These are phyloP conservation scores for Trichosporon faecale DNA, from an alignment of 1,284 basidiomycete genomes.

Conservation along the genomic window DNA sequence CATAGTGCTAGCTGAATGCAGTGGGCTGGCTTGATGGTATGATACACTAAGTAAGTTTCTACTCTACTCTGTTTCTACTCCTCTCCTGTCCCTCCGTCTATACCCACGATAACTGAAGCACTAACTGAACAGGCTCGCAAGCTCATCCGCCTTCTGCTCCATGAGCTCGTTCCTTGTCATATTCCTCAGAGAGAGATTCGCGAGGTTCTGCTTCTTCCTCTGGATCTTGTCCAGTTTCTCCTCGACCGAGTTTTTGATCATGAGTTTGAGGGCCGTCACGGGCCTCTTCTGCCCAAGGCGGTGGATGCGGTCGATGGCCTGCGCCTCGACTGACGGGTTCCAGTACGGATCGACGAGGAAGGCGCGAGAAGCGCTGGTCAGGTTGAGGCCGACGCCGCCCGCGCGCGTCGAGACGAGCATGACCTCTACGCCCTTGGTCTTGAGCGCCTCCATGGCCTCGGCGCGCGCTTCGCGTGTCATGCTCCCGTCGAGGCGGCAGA, in stretches of 20 bases:
- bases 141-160: slow-evolving; percentile 62
- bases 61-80: too few relatives aligned
- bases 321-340: slow-evolving; percentile 96
- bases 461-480: slow-evolving; percentile 94
- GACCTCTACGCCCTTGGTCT: slow-evolving; percentile 78
- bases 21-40: too few relatives aligned
- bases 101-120: too few relatives aligned
- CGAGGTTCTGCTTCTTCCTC: slow-evolving; percentile 87
- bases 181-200: slow-evolving; percentile 78
- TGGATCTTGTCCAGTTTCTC: slow-evolving; percentile 83
- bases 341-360: slow-evolving; percentile 88
- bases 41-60: too few relatives aligned
- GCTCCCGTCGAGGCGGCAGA: slow-evolving; percentile 88
- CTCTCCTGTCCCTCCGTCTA: too few relatives aligned
- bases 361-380: slow-evolving; percentile 85
- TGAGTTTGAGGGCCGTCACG: slow-evolving; percentile 85
- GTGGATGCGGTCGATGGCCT: slow-evolving; percentile 92
- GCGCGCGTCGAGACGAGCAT: slow-evolving; percentile 93
- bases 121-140: slow-evolving; percentile 39
- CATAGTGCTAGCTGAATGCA: too few relatives aligned
- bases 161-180: slow-evolving; percentile 78
- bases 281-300: slow-evolving; percentile 88
- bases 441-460: slow-evolving; percentile 82
- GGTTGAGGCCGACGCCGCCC: slow-evolving; percentile 92
- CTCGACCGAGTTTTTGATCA: slow-evolving; percentile 93